Evolutionary conservation across 495 filamentous ascomycete genomes (phyloP).

Genomic region (Penicillium simplicissimum): DNA sequence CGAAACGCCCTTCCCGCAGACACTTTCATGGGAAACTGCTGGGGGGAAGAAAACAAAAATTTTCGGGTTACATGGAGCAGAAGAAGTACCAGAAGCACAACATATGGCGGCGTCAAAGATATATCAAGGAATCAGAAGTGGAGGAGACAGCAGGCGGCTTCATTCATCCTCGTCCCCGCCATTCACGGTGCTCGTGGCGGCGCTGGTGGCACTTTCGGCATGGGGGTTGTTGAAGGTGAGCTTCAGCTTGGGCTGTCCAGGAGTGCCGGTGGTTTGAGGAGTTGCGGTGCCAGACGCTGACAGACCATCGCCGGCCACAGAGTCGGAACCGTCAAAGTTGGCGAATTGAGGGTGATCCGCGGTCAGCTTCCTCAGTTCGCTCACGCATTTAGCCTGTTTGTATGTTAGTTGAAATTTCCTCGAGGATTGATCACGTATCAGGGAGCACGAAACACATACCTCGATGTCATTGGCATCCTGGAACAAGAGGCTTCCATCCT

Average conservation of each 20-base stretch:
- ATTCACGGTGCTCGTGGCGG: conserved; percentile 24
- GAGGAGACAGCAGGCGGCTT: background rate
- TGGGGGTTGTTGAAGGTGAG: conserved; percentile 55
- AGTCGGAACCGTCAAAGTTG: conserved; percentile 63
- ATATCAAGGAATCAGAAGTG: conserved; percentile 1
- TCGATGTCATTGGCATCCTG: conserved; percentile 92
- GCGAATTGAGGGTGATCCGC: conserved; percentile 69
- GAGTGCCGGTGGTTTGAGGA: conserved; percentile 58
- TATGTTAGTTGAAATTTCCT: background rate
- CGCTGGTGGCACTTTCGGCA: conserved; percentile 30
- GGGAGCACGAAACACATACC: conserved; percentile 52
- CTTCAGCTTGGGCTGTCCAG: conserved; percentile 59
- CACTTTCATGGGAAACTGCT: background rate
- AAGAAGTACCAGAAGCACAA: conserved; percentile 1
- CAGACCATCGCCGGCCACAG: conserved; percentile 55
- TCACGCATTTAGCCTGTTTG: conserved; percentile 61
- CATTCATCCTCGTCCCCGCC: conserved; percentile 36
- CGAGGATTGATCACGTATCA: background rate
- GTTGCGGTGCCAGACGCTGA: conserved; percentile 72
- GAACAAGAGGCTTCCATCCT: conserved; percentile 88
- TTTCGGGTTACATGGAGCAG: conserved; percentile 20
- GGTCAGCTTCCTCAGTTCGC: conserved; percentile 69
- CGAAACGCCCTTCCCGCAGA: conserved; percentile 16
- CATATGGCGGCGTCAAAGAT: conserved; percentile 10
- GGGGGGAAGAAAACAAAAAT: background rate